Evolutionary conservation across 2,329 filamentous ascomycete genomes (phyloP), one percentile per base, ranked within the genome.

Genomic region (Penicillium sp.): DNA sequence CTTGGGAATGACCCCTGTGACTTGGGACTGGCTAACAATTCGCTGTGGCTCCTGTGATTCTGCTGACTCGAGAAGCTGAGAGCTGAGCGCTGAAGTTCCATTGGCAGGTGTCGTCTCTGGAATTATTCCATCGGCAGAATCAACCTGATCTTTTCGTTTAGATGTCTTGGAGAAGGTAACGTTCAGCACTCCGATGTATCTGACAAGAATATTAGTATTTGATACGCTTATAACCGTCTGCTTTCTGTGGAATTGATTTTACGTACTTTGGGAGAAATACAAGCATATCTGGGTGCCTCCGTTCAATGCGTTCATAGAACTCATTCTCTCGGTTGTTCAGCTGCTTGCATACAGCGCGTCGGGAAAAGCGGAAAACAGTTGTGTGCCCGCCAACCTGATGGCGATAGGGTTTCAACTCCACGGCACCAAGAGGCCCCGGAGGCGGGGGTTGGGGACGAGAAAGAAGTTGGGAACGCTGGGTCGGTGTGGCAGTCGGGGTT

Each of bases 371-470:
- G 84, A 96, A 99, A 37, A 99, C 84, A 0, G 93, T 97, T 7
- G 92, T 97, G 74, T 99, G 94, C 0, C 94, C 94, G 58, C 94
- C 94, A 55, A 99, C 94, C 76, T 99, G 94, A 76, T 99, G 94
- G 65, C 91, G 91, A 77, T 97, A 99, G 2, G 94, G 94, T 69
- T 97, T 96, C 59, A 99, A 82, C 74, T 97, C 93, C 65, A 99
- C 96, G 31, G 93, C 93, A 62, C 93, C 91, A 29, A 96, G 81
- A 3, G 93, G 91, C 9, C 70, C 72, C 6, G 71, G 58, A 23
- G 67, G 59, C 31, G 65, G 58, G 52, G 69, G 62, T 49, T 69
- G 73, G 53, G 65, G 71, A 53, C 67, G 73, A 46, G 67, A 65
- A 38, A 61, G 58, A 37, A 69, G 49, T 35, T 65, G 68, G 12